Conservation (phyloP, 192 early-diverging fungal species). For the Spizellomyces punctatus region DNA sequence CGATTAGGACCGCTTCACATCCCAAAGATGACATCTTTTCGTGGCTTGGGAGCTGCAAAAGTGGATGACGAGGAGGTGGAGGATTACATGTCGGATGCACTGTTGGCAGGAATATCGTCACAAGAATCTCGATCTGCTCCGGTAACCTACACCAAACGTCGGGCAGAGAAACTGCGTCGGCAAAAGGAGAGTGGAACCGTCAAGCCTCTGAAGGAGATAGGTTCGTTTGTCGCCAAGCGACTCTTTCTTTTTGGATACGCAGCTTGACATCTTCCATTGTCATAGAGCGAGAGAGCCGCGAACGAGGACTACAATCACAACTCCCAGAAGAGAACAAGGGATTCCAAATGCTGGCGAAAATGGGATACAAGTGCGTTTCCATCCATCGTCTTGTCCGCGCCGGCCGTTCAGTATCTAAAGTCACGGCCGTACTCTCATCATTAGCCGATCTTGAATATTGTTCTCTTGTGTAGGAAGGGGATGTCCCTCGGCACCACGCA, state of each 20-base stretch:
- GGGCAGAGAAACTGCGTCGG: constrained; percentile 13
- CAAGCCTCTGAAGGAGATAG: constrained; percentile 32
- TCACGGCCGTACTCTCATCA: not conserved
- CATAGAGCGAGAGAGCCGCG: constrained; percentile 34
- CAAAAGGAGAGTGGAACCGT: constrained; percentile 13
- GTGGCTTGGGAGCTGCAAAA: not conserved
- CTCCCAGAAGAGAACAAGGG: constrained; percentile 43
- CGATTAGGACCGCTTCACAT: too few species aligned
- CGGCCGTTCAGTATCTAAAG: too few species aligned
- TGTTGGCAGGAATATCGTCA: constrained; percentile 7
- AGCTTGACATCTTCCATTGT: not conserved
- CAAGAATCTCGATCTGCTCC: not conserved
- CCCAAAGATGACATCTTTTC: too few species aligned
- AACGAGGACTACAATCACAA: constrained; percentile 31
- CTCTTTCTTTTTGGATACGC: not conserved
- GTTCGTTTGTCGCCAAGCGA: not conserved
- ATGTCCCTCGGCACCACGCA: constrained; percentile 27
- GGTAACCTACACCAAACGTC: constrained; percentile 34
- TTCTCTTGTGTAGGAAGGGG: constrained; percentile 32
- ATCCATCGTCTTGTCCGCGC: not conserved
- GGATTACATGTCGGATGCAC: constrained; percentile 45
- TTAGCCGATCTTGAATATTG: not conserved
- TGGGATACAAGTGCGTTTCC: constrained; percentile 41
- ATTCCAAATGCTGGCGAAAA: constrained; percentile 41
- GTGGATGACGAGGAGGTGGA: constrained; percentile 29